Percentiles rank a stretch among this genome's conserved stretches.
phyloP scores from a whole-genome alignment of 1,139 yeast genomes.

The Kodamaea anthophila region DNA sequence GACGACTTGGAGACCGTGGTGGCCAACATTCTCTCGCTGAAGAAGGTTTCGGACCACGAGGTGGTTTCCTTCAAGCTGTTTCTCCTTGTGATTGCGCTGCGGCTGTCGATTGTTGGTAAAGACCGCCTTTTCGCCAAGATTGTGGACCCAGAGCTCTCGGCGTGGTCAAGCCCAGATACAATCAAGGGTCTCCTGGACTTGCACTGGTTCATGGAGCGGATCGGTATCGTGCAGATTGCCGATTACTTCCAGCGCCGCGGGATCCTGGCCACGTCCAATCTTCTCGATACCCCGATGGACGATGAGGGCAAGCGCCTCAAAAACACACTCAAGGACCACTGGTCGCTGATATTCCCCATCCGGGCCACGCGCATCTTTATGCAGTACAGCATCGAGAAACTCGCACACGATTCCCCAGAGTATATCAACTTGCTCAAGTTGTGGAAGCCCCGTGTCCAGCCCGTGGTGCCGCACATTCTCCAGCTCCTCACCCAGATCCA shows the following conservation, averaged over 20 bases:
- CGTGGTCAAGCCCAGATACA: slow-evolving; percentile 92
- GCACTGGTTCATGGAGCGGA: slow-evolving; percentile 97
- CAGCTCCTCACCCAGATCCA: slow-evolving; percentile 86
- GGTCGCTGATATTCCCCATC: slow-evolving; percentile 93
- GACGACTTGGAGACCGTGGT: slow-evolving; percentile 79
- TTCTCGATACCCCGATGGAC: slow-evolving; percentile 79
- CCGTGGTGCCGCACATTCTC: slow-evolving; percentile 84
- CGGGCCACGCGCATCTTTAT: slow-evolving; percentile 92
- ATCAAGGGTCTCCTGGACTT: slow-evolving; percentile 83
- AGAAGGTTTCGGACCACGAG: slow-evolving; percentile 82
- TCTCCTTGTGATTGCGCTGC: slow-evolving; percentile 81
- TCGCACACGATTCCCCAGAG: slow-evolving; percentile 71
- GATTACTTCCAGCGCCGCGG: slow-evolving; percentile 81
- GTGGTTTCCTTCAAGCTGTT: slow-evolving; percentile 91
- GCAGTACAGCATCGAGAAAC: slow-evolving; percentile 90
- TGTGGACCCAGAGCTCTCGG: slow-evolving; percentile 85
- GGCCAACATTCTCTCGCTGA: slow-evolving; percentile 59
- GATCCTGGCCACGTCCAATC: slow-evolving; percentile 68
- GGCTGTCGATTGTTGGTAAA: slow-evolving; percentile 66
- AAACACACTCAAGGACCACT: slow-evolving; percentile 74
- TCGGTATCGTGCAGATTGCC: slow-evolving; percentile 91
- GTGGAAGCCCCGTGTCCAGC: slow-evolving; percentile 93
- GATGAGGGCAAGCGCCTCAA: slow-evolving; percentile 79
- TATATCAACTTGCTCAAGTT: slow-evolving; percentile 63
- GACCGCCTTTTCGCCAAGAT: slow-evolving; percentile 75